These are phyloP conservation scores for Lasiodiplodia citricola DNA, from an alignment of 2,329 filamentous ascomycete species.

Conservation along the genomic window DNA sequence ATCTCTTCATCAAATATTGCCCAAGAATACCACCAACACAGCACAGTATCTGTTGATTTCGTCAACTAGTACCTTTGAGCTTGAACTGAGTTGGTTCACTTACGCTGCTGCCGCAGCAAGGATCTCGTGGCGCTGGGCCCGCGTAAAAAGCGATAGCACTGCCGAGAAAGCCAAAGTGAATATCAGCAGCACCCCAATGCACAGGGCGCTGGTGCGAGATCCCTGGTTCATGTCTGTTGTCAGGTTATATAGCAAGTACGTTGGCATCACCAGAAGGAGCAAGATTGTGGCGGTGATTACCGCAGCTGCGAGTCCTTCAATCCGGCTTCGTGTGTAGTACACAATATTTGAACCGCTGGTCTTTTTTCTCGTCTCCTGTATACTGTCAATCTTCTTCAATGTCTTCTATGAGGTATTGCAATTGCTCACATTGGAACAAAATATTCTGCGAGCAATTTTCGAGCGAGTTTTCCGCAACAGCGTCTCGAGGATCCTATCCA, in stretches of 20 bases:
- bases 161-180: conserved; percentile 36
- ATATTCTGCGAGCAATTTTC: not conserved
- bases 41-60: conserved; percentile 28
- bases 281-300: conserved; percentile 36
- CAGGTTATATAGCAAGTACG: conserved; percentile 36
- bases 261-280: conserved; percentile 35
- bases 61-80: not conserved
- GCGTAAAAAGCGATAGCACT: conserved; percentile 34
- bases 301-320: conserved; percentile 32
- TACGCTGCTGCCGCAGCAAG: conserved; percentile 36
- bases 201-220: conserved; percentile 26
- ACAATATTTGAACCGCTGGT: conserved; percentile 26
- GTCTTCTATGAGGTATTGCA: not conserved
- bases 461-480: conserved; percentile 23
- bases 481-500: conserved; percentile 44
- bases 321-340: conserved; percentile 34
- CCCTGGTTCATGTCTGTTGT: conserved; percentile 28
- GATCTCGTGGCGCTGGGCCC: conserved; percentile 35
- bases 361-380: conserved; percentile 29
- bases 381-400: not conserved
- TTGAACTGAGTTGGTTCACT: conserved; percentile 12
- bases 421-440: not conserved
- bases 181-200: conserved; percentile 33
- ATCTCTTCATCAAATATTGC: conserved; percentile 18
- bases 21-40: conserved; percentile 31